Percentiles rank a stretch among this genome's conserved stretches.
These are phyloP conservation scores for Eleusine indica DNA, from an alignment of 176 grass and related monocot genomes.

Conservation along the genomic window DNA sequence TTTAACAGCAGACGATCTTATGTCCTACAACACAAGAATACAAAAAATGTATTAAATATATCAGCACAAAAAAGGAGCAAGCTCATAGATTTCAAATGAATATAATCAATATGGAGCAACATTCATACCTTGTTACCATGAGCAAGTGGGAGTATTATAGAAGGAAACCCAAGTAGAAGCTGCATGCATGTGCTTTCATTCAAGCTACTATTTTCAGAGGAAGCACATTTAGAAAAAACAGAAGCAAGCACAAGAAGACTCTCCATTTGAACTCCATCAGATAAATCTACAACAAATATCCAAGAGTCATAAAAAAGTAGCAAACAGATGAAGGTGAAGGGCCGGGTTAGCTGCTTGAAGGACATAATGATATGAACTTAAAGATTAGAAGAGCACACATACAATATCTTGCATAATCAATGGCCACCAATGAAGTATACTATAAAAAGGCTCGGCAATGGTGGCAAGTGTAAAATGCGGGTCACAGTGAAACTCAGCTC, in stretches of 20 bases:
- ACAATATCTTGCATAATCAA: constrained; percentile 5
- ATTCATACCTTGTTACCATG: constrained; percentile 68
- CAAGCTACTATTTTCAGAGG: constrained; percentile 69
- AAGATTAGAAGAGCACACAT: constrained; percentile 27
- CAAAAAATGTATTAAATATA: constrained; percentile 30
- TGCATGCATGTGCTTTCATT: constrained; percentile 67
- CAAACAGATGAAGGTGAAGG: constrained; percentile 13
- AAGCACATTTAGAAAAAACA: constrained; percentile 57
- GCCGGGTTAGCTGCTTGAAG: background rate
- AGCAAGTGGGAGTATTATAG: constrained; percentile 78
- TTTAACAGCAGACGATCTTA: constrained; percentile 70
- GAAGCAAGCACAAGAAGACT: constrained; percentile 63
- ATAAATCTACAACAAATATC: constrained; percentile 48
- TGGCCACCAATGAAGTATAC: constrained; percentile 3
- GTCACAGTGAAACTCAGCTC: background rate
- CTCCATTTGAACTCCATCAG: constrained; percentile 65
- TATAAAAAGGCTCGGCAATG: background rate
- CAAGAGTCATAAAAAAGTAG: constrained; percentile 22
- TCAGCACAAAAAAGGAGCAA: constrained; percentile 2
- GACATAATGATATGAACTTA: background rate
- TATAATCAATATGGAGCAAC: constrained; percentile 1
- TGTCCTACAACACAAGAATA: constrained; percentile 60
- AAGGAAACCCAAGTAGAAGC: constrained; percentile 74
- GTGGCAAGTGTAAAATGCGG: background rate
- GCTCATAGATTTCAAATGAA: constrained; percentile 29